phyloP scores from a whole-genome alignment of 176 grass and related monocot genomes.

The Hyparrhenia diplandra region DNA sequence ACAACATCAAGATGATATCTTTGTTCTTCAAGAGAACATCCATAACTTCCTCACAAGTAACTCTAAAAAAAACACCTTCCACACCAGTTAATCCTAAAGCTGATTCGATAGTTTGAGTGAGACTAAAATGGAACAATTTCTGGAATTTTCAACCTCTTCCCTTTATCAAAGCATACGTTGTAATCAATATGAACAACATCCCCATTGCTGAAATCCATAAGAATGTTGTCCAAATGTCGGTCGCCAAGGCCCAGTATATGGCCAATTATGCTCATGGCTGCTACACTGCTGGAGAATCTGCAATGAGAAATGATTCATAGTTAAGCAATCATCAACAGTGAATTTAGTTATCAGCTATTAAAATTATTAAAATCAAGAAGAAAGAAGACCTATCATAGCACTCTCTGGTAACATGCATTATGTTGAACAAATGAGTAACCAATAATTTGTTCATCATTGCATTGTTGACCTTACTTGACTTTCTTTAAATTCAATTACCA shows the following conservation, averaged over 20 bases:
- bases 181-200: slow-evolving; percentile 99
- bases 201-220: slow-evolving; percentile 89
- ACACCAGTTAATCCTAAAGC: slow-evolving; percentile 85
- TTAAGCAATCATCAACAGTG: neutral
- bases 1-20: slow-evolving; percentile 95
- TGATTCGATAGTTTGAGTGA: slow-evolving; percentile 92
- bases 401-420: slow-evolving; percentile 10
- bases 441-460: neutral
- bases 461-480: neutral
- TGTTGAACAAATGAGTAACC: slow-evolving; percentile 23
- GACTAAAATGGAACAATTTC: slow-evolving; percentile 98
- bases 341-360: neutral
- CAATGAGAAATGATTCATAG: slow-evolving; percentile 14
- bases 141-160: slow-evolving; percentile 92
- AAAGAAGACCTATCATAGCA: slow-evolving; percentile 15
- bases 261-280: slow-evolving; percentile 95
- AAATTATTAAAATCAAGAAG: neutral
- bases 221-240: slow-evolving; percentile 96
- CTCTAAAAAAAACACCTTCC: slow-evolving; percentile 84
- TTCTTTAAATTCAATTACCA: slow-evolving; percentile 1
- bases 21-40: slow-evolving; percentile 74
- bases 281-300: slow-evolving; percentile 94
- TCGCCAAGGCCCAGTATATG: slow-evolving; percentile 92
- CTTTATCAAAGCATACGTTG: slow-evolving; percentile 98
- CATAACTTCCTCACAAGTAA: slow-evolving; percentile 84